A percentile compares a stretch with the other conserved stretches of the same genome.
phyloP scores from a whole-genome alignment of 2,329 filamentous ascomycete genomes.

The Mollisiaceae sp. region DNA sequence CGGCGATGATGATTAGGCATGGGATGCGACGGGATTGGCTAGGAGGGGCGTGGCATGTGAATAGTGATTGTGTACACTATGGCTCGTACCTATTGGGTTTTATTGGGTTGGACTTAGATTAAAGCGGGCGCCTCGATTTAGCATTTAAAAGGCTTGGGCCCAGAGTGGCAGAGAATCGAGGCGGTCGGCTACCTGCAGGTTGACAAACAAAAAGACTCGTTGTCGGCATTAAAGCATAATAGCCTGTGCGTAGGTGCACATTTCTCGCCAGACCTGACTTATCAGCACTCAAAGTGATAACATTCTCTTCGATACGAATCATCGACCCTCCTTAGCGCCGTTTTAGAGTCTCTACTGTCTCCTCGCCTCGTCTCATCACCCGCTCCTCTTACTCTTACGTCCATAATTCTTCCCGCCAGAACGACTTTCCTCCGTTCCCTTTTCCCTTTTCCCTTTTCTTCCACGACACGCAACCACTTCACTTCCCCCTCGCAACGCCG shows the following conservation, averaged over 20 bases:
- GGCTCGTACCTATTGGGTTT: slow-evolving; percentile 10
- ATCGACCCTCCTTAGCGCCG: slow-evolving; percentile 25
- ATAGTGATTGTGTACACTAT: slow-evolving; percentile 7
- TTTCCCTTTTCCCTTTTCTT: neutral
- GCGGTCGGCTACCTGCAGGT: slow-evolving; percentile 33
- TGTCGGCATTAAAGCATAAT: slow-evolving; percentile 29
- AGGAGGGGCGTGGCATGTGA: slow-evolving; percentile 7
- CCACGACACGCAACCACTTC: neutral
- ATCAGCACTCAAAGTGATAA: slow-evolving; percentile 25
- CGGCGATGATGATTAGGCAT: slow-evolving; percentile 40
- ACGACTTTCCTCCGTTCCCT: neutral
- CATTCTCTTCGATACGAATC: slow-evolving; percentile 13
- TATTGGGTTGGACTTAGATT: slow-evolving; percentile 20
- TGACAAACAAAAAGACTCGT: slow-evolving; percentile 30
- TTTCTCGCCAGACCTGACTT: slow-evolving; percentile 25
- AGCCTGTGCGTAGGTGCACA: slow-evolving; percentile 23
- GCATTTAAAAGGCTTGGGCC: slow-evolving; percentile 16
- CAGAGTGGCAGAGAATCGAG: slow-evolving; percentile 16
- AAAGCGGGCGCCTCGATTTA: slow-evolving; percentile 19
- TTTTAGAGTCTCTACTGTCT: slow-evolving; percentile 24
- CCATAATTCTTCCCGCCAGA: neutral
- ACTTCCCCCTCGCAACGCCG: neutral
- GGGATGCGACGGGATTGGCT: neutral
- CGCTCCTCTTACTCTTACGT: slow-evolving; percentile 10
- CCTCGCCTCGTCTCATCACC: slow-evolving; percentile 11